phyloP scores from a whole-genome alignment of 1,284 basidiomycete species.

The Cutaneotrichosporon daszewskae region DNA sequence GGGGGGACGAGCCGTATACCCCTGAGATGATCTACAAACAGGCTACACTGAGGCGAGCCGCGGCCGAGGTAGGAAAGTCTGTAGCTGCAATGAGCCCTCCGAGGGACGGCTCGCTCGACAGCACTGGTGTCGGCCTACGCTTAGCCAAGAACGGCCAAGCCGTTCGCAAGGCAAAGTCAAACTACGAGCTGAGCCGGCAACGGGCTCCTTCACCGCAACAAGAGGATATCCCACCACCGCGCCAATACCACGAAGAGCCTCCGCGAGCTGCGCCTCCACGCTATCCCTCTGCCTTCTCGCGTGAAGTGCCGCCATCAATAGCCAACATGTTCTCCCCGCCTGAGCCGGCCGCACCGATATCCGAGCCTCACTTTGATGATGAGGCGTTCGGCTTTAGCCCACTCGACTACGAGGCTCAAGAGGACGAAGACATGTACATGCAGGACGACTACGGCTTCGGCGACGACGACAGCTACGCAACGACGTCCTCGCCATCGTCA shows the following conservation, averaged over 20 bases:
- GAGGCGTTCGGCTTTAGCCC: slow-evolving; percentile 33
- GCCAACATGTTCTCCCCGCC: slow-evolving; percentile 13
- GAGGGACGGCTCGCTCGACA: slow-evolving; percentile 8
- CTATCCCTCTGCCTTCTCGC: neutral
- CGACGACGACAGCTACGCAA: neutral
- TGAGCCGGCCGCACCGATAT: neutral
- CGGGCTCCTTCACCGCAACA: slow-evolving; percentile 34
- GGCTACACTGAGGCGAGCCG: slow-evolving; percentile 1
- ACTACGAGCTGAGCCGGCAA: slow-evolving; percentile 28
- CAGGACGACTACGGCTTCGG: neutral
- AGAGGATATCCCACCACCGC: slow-evolving; percentile 16
- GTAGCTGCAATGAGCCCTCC: slow-evolving; percentile 15
- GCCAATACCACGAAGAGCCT: neutral
- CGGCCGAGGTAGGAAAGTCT: slow-evolving; percentile 10
- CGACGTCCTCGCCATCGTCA: neutral
- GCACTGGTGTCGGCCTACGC: slow-evolving; percentile 27
- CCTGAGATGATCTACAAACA: neutral
- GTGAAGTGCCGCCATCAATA: slow-evolving; percentile 7
- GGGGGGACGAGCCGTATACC: slow-evolving; percentile 4
- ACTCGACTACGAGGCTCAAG: slow-evolving; percentile 37
- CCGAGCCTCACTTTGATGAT: slow-evolving; percentile 4
- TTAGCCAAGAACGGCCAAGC: slow-evolving; percentile 29
- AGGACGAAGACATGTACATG: slow-evolving; percentile 33
- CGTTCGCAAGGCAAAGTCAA: slow-evolving; percentile 33
- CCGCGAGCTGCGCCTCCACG: neutral